phyloP scores from a whole-genome alignment of 805 yeast genomes.

The Ogataea nakhonphanomensis region DNA sequence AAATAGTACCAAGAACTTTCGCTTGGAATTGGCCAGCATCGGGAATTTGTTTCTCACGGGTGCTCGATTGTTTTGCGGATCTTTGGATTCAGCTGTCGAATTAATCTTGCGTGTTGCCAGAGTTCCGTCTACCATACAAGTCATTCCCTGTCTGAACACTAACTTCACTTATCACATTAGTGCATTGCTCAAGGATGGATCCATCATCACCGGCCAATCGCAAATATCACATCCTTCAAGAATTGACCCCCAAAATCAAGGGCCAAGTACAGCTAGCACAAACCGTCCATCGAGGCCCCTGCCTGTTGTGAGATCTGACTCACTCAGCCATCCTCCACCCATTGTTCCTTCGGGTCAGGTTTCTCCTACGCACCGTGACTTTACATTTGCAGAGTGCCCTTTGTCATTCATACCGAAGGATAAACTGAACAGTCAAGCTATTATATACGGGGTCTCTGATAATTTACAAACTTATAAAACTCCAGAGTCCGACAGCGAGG shows the following conservation, averaged over 20 bases:
- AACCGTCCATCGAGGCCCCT: neutral
- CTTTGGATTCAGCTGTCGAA: conserved; percentile 81
- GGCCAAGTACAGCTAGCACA: no score
- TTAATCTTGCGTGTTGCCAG: conserved; percentile 62
- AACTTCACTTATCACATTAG: conserved; percentile 84
- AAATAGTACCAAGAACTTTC: conserved; percentile 54
- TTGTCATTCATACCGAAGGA: neutral
- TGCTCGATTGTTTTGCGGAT: conserved; percentile 75
- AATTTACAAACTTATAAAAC: neutral
- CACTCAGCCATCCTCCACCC: conserved; percentile 21
- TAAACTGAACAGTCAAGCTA: conserved; percentile 18
- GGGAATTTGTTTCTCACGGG: conserved; percentile 87
- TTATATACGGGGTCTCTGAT: conserved; percentile 17
- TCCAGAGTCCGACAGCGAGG: conserved; percentile 11
- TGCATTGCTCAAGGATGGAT: conserved; percentile 67
- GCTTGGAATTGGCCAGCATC: conserved; percentile 73
- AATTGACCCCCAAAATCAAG: neutral
- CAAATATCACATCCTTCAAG: conserved; percentile 85
- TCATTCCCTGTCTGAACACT: conserved; percentile 80
- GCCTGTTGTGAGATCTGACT: conserved; percentile 17
- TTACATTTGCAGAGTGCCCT: neutral
- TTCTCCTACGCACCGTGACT: conserved; percentile 11
- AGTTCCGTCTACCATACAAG: conserved; percentile 49
- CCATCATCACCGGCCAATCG: conserved; percentile 81
- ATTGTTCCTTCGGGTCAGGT: conserved; percentile 16